These are phyloP conservation scores for Pistacia integerrima DNA, from an alignment of 345 rosid species.

Conservation along the genomic window DNA sequence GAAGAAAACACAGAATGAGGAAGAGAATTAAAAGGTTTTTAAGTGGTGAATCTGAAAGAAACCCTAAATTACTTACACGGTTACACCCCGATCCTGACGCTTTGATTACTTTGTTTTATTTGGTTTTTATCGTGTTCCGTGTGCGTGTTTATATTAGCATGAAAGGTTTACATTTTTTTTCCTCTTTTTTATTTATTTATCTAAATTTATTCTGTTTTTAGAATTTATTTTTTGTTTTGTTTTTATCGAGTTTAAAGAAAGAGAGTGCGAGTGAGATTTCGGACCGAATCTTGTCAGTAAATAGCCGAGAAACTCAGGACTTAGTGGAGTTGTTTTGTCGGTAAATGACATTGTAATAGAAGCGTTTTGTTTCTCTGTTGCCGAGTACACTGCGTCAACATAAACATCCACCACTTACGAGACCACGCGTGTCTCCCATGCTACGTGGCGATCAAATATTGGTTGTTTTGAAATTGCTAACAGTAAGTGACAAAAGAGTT, in stretches of 20 bases:
- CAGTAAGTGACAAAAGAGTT: neutral
- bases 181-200: neutral
- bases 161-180: neutral
- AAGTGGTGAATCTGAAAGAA: neutral
- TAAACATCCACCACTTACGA: too few relatives aligned
- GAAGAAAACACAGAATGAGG: neutral
- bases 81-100: constrained; percentile 16
- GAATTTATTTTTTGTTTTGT: neutral
- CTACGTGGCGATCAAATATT: neutral
- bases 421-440: neutral
- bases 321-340: constrained; percentile 1
- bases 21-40: neutral
- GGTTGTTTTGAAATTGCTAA: neutral
- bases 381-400: neutral
- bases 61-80: constrained; percentile 8
- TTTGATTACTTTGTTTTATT: neutral
- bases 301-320: neutral
- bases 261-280: constrained; percentile 14
- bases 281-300: constrained; percentile 26
- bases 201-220: neutral
- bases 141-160: neutral
- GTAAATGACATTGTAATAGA: constrained; percentile 9
- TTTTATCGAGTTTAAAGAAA: neutral
- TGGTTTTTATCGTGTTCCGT: neutral
- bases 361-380: neutral